phyloP scores from a whole-genome alignment of 1,284 basidiomycete species.

The Athelia sp. region DNA sequence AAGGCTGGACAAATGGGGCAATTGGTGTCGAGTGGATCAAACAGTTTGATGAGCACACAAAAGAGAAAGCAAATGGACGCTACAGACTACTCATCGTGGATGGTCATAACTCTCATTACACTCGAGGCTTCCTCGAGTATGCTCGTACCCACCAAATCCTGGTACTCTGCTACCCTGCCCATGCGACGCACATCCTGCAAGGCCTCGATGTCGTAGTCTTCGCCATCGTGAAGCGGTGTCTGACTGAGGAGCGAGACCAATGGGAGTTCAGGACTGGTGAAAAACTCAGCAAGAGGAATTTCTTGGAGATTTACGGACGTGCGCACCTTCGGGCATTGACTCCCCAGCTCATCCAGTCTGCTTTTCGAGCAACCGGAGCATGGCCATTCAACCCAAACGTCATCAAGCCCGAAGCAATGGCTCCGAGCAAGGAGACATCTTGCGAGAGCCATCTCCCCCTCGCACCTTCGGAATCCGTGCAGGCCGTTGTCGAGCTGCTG shows the following conservation, averaged over 20 bases:
- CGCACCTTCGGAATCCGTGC: slow-evolving; percentile 1
- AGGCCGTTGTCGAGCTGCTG: background rate
- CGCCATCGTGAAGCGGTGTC: slow-evolving; percentile 2
- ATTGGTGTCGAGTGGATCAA: slow-evolving; percentile 22
- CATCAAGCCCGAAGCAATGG: slow-evolving; percentile 4
- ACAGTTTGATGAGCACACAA: slow-evolving; percentile 19
- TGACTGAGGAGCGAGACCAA: slow-evolving; percentile 1
- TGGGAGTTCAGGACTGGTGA: background rate
- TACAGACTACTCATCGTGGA: slow-evolving; percentile 20
- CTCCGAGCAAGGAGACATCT: slow-evolving; percentile 7
- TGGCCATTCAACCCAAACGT: slow-evolving; percentile 7
- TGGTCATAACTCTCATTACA: slow-evolving; percentile 26
- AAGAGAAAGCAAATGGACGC: slow-evolving; percentile 12
- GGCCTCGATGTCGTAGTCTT: slow-evolving; percentile 12
- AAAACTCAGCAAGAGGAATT: slow-evolving; percentile 4
- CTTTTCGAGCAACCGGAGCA: slow-evolving; percentile 7
- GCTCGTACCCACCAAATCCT: slow-evolving; percentile 15
- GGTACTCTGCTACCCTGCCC: slow-evolving; percentile 16
- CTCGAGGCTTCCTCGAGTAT: slow-evolving; percentile 19
- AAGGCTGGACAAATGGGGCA: slow-evolving; percentile 11
- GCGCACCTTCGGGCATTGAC: slow-evolving; percentile 6
- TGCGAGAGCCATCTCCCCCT: slow-evolving; percentile 1
- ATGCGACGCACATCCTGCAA: slow-evolving; percentile 8
- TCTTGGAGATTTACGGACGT: slow-evolving; percentile 3
- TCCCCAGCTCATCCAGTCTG: slow-evolving; percentile 4